These are phyloP conservation scores for Backusella australiensis DNA, from an alignment of 192 early-diverging fungal genomes.

Conservation along the genomic window DNA sequence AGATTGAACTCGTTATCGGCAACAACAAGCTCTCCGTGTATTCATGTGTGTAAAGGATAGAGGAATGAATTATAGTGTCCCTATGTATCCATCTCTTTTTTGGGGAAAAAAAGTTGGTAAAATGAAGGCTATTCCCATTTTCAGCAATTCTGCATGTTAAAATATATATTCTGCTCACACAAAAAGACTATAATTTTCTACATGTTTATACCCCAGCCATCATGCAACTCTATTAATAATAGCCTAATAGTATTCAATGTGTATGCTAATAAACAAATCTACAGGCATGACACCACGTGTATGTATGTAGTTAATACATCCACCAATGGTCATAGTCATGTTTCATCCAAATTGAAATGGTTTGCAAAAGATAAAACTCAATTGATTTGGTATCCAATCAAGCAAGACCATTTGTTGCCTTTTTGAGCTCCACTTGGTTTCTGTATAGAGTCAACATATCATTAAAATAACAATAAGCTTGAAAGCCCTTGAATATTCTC, in stretches of 20 bases:
- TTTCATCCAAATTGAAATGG: conserved; percentile 8
- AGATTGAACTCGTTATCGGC: no score
- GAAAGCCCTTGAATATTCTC: no score
- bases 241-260: no score
- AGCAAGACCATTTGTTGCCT: not conserved
- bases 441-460: not conserved
- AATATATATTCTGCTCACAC: not conserved
- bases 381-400: not conserved
- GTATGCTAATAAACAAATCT: not conserved
- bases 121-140: not conserved
- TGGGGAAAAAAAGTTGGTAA: not conserved
- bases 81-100: not conserved
- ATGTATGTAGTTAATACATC: not conserved
- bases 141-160: not conserved
- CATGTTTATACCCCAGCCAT: not conserved
- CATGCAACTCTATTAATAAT: not conserved
- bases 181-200: not conserved
- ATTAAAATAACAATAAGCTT: no score
- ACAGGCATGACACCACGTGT: not conserved
- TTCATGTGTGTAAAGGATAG: no score
- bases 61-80: no score
- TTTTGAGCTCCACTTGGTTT: not conserved
- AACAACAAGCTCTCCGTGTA: no score
- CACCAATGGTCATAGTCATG: not conserved
- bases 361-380: not conserved